Evolutionary conservation across 2,329 filamentous ascomycete genomes (phyloP).

Genomic region (Keithomyces neogunnii): DNA sequence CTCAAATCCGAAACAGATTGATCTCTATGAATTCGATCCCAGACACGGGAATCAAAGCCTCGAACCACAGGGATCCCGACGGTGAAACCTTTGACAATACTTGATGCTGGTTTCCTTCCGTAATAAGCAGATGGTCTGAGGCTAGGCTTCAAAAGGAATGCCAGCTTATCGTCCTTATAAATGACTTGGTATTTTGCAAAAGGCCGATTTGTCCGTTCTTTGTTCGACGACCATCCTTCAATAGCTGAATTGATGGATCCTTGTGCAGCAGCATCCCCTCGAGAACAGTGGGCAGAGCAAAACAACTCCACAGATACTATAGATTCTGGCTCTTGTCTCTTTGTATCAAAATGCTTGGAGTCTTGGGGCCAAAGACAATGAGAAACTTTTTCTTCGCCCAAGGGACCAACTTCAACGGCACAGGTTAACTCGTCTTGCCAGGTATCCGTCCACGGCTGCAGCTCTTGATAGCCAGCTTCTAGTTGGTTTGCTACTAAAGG

Average conservation of each 20-base stretch:
- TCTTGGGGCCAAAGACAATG: slow-evolving; percentile 72
- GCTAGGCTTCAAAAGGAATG: slow-evolving; percentile 80
- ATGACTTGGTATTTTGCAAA: slow-evolving; percentile 77
- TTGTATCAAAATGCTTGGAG: slow-evolving; percentile 13
- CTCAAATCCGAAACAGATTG: background rate
- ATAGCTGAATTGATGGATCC: slow-evolving; percentile 32
- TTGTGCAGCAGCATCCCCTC: slow-evolving; percentile 50
- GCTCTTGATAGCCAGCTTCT: slow-evolving; percentile 79
- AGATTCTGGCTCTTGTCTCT: slow-evolving; percentile 22
- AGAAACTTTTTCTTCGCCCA: slow-evolving; percentile 85
- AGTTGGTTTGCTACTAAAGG: slow-evolving; percentile 81
- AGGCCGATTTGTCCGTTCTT: slow-evolving; percentile 39
- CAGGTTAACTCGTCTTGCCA: slow-evolving; percentile 89
- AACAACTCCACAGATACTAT: slow-evolving; percentile 45
- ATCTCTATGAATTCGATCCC: slow-evolving; percentile 61
- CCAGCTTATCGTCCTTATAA: slow-evolving; percentile 63
- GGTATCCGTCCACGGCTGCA: slow-evolving; percentile 83
- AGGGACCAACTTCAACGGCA: slow-evolving; percentile 80
- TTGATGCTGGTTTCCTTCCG: slow-evolving; percentile 68
- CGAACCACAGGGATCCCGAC: slow-evolving; percentile 84
- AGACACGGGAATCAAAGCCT: slow-evolving; percentile 72
- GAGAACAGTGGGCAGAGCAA: slow-evolving; percentile 52
- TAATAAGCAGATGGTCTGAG: slow-evolving; percentile 80
- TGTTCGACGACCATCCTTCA: slow-evolving; percentile 24
- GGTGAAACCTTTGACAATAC: slow-evolving; percentile 73